Evolutionary conservation across 371 early-diverging fungal genomes (phyloP).

Genomic region (Blakeslea trispora): DNA sequence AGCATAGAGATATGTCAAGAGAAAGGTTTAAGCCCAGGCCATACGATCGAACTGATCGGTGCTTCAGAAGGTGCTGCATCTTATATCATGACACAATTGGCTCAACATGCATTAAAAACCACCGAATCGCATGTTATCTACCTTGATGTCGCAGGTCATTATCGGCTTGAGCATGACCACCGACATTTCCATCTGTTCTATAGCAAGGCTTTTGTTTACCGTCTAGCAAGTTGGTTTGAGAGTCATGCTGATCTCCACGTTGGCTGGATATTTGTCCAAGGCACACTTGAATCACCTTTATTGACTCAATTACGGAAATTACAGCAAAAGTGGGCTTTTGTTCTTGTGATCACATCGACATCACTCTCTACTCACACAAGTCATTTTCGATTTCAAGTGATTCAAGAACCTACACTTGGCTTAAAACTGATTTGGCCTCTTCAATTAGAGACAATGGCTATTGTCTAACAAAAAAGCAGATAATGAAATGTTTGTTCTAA

Average conservation of each 20-base stretch:
- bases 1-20: slow-evolving; percentile 1
- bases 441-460: too few relatives aligned
- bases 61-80: slow-evolving; percentile 30
- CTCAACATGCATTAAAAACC: slow-evolving; percentile 10
- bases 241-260: slow-evolving; percentile 19
- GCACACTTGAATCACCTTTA: neutral
- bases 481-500: too few relatives aligned
- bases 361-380: too few relatives aligned
- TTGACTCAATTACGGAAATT: neutral
- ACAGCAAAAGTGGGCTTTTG: slow-evolving; percentile 14
- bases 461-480: too few relatives aligned
- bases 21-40: slow-evolving; percentile 8
- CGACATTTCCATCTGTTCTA: slow-evolving; percentile 26
- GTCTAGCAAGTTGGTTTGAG: slow-evolving; percentile 29
- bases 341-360: slow-evolving; percentile 8
- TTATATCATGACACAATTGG: slow-evolving; percentile 16
- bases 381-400: neutral
- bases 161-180: slow-evolving; percentile 7
- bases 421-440: too few relatives aligned
- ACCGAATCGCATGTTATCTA: slow-evolving; percentile 18
- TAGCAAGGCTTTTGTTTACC: slow-evolving; percentile 10
- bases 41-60: slow-evolving; percentile 24
- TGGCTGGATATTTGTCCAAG: slow-evolving; percentile 26
- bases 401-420: neutral
- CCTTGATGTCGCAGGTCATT: slow-evolving; percentile 30